Conservation (phyloP, 257 asterid genomes). For the Solanum piurae region DNA sequence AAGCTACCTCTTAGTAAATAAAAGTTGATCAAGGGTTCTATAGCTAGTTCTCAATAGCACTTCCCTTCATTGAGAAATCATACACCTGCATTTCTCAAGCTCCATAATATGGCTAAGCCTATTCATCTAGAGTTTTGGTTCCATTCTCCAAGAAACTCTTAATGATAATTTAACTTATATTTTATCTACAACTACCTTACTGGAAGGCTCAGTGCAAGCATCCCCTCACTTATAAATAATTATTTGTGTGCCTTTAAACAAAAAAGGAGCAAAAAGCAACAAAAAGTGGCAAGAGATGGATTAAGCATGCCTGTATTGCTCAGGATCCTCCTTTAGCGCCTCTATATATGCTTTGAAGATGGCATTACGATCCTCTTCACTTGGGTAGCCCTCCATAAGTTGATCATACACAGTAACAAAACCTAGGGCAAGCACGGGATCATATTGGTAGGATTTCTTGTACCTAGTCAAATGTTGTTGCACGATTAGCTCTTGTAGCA, state of each 20-base stretch:
- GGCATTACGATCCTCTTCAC: slow-evolving; percentile 67
- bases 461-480: slow-evolving; percentile 84
- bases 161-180: neutral
- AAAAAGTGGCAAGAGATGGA: neutral
- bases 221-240: neutral
- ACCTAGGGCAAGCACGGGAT: slow-evolving; percentile 89
- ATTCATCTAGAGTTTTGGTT: neutral
- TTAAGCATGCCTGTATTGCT: slow-evolving; percentile 57
- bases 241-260: neutral
- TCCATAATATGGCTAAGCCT: neutral
- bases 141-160: neutral
- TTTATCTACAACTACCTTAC: neutral
- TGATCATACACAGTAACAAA: slow-evolving; percentile 87
- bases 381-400: slow-evolving; percentile 91
- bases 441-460: slow-evolving; percentile 71
- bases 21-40: neutral
- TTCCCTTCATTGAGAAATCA: neutral
- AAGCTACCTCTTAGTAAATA: neutral
- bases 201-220: neutral
- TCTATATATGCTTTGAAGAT: slow-evolving; percentile 75
- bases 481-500: slow-evolving; percentile 82
- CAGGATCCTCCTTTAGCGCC: slow-evolving; percentile 84
- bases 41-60: neutral
- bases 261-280: neutral
- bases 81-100: neutral